Conservation (phyloP, 495 filamentous ascomycete species). For the Penicillium steckii region DNA sequence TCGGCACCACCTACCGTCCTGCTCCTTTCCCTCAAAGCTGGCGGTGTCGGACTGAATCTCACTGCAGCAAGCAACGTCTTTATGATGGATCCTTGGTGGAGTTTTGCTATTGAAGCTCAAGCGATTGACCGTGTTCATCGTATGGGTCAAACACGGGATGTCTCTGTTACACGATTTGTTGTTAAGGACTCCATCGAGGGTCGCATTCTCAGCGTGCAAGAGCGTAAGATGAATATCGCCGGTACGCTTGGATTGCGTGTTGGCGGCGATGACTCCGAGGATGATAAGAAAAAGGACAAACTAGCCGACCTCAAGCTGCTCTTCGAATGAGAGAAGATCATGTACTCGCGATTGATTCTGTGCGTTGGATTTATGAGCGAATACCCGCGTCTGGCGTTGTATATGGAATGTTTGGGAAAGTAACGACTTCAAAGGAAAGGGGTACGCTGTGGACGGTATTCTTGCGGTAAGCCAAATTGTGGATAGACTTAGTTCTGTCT, state of each 20-base stretch:
- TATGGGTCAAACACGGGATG: slow-evolving; percentile 90
- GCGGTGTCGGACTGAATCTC: slow-evolving; percentile 91
- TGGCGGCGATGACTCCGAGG: slow-evolving; percentile 65
- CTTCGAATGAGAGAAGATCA: slow-evolving; percentile 55
- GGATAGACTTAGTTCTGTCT: too few species aligned
- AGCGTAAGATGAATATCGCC: slow-evolving; percentile 84
- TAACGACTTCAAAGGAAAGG: too few species aligned
- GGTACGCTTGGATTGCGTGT: slow-evolving; percentile 82
- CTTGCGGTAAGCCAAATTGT: too few species aligned
- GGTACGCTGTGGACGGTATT: too few species aligned
- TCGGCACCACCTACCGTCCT: slow-evolving; percentile 51
- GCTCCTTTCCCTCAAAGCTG: slow-evolving; percentile 81
- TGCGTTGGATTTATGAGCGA: not conserved
- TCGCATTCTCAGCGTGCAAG: slow-evolving; percentile 91
- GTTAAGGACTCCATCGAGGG: slow-evolving; percentile 90
- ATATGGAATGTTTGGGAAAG: too few species aligned
- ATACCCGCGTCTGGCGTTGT: not conserved
- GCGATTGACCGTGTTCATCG: slow-evolving; percentile 98
- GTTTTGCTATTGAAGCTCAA: slow-evolving; percentile 92
- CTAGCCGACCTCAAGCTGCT: slow-evolving; percentile 95
- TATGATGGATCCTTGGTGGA: slow-evolving; percentile 99
- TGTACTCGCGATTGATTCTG: not conserved
- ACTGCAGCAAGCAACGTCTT: slow-evolving; percentile 85
- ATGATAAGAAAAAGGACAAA: slow-evolving; percentile 84
- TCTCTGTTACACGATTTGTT: slow-evolving; percentile 82